These are phyloP conservation scores for Aureobasidium vineae DNA, from an alignment of 2,329 filamentous ascomycete genomes.

Conservation along the genomic window DNA sequence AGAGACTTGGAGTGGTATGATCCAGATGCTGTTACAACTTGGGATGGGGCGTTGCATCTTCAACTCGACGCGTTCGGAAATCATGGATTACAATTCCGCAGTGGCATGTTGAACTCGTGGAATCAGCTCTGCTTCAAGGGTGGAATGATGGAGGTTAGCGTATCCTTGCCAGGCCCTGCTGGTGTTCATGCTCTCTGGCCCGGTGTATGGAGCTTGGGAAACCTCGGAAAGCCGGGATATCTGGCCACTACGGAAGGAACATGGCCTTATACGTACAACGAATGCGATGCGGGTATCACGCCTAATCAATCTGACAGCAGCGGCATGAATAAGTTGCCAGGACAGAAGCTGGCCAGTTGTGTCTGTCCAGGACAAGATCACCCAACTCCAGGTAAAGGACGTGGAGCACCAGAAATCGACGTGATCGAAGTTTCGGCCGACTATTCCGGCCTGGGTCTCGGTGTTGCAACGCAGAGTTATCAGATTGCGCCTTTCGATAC, in stretches of 20 bases:
- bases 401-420: constrained; percentile 52
- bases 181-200: constrained; percentile 54
- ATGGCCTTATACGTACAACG: constrained; percentile 56
- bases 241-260: constrained; percentile 53
- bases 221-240: constrained; percentile 54
- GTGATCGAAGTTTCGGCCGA: constrained; percentile 48
- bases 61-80: constrained; percentile 49
- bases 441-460: constrained; percentile 37
- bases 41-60: constrained; percentile 48
- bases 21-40: constrained; percentile 53
- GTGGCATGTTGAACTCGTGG: constrained; percentile 55
- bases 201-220: constrained; percentile 56
- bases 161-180: constrained; percentile 53
- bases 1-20: constrained; percentile 54
- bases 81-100: constrained; percentile 49
- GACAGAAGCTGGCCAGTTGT: constrained; percentile 48
- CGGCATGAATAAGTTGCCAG: constrained; percentile 46
- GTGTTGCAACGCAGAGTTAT: constrained; percentile 50
- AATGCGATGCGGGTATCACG: constrained; percentile 52
- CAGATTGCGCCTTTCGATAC: constrained; percentile 52
- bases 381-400: constrained; percentile 48
- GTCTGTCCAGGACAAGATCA: constrained; percentile 49
- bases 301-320: constrained; percentile 50
- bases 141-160: constrained; percentile 53
- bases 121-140: constrained; percentile 57